A percentile compares a stretch with the other conserved stretches of the same genome.
phyloP scores from a whole-genome alignment of 139 green algal species.

The Chlorella sp. region DNA sequence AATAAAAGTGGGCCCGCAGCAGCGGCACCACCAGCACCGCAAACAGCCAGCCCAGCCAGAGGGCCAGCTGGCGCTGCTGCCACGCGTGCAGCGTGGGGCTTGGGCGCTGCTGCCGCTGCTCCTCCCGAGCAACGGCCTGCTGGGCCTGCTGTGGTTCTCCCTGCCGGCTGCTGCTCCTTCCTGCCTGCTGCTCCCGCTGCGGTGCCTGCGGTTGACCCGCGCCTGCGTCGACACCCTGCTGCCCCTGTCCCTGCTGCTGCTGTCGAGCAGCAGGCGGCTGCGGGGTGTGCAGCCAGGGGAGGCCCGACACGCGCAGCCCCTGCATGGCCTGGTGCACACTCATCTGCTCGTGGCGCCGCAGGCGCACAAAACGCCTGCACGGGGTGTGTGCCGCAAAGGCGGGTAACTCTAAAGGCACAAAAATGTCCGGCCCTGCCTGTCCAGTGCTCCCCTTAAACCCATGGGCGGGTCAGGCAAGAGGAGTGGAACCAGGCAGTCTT shows the following conservation, averaged over 20 bases:
- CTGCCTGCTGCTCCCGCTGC: conserved; percentile 21
- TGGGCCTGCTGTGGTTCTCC: background rate
- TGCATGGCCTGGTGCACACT: conserved; percentile 66
- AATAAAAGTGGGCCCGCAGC: conserved; percentile 88
- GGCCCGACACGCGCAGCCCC: conserved; percentile 47
- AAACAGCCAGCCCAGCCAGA: conserved; percentile 86
- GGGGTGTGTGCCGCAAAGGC: background rate
- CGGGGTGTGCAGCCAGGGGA: conserved; percentile 54
- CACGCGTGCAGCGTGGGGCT: background rate
- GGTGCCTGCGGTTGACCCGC: background rate
- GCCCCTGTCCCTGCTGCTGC: conserved; percentile 3
- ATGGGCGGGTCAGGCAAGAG: no score
- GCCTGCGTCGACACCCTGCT: background rate
- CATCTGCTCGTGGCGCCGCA: conserved; percentile 80
- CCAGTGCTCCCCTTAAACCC: no score
- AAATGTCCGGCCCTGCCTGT: no score
- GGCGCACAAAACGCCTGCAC: conserved; percentile 54
- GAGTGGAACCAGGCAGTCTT: background rate
- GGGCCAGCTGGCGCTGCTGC: conserved; percentile 48
- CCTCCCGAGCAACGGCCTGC: background rate
- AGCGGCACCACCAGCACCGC: conserved; percentile 78
- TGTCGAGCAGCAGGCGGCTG: conserved; percentile 1
- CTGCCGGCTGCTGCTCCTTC: background rate
- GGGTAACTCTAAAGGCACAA: no score
- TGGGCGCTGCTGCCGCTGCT: background rate